A percentile compares a stretch with the other conserved stretches of the same genome.
Evolutionary conservation across 2,329 filamentous ascomycete species (phyloP).

Genomic region (Sporothrix dimorphospora): DNA sequence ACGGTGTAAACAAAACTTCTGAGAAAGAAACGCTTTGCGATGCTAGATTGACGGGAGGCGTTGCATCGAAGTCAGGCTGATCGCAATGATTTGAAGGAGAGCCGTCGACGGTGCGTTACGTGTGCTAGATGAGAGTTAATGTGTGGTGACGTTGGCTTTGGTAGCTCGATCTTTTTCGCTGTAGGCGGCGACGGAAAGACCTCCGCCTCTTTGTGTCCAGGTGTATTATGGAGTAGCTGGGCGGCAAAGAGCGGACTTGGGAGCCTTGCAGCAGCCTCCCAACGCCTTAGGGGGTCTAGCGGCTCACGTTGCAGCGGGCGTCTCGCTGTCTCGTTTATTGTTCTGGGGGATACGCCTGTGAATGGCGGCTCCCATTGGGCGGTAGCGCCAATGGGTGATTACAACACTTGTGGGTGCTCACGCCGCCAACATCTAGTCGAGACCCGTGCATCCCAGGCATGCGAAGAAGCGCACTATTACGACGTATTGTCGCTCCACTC

Average conservation of each 20-base stretch:
- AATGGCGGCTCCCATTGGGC: neutral
- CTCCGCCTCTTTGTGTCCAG: neutral
- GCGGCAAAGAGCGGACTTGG: conserved; percentile 3
- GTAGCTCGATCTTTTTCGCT: neutral
- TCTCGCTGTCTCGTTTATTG: neutral
- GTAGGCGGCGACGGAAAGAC: conserved; percentile 13
- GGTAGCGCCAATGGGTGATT: neutral
- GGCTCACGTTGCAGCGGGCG: neutral
- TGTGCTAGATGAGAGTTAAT: neutral
- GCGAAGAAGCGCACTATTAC: neutral
- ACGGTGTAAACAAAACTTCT: neutral
- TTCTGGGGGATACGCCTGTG: neutral
- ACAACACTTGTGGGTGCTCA: neutral
- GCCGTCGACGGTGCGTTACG: neutral
- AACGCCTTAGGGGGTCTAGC: neutral
- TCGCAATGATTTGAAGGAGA: neutral
- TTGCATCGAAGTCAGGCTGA: neutral
- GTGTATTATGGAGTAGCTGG: neutral
- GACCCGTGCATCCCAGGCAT: neutral
- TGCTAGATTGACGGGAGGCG: neutral
- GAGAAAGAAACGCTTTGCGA: neutral
- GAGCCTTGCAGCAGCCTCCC: conserved; percentile 8
- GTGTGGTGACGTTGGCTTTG: conserved; percentile 22
- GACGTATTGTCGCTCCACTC: neutral
- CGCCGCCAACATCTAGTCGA: neutral